Percentiles rank a stretch among this genome's conserved stretches.
These are phyloP conservation scores for Sabuloglossum arenarium DNA, from an alignment of 495 filamentous ascomycete species.

Conservation along the genomic window DNA sequence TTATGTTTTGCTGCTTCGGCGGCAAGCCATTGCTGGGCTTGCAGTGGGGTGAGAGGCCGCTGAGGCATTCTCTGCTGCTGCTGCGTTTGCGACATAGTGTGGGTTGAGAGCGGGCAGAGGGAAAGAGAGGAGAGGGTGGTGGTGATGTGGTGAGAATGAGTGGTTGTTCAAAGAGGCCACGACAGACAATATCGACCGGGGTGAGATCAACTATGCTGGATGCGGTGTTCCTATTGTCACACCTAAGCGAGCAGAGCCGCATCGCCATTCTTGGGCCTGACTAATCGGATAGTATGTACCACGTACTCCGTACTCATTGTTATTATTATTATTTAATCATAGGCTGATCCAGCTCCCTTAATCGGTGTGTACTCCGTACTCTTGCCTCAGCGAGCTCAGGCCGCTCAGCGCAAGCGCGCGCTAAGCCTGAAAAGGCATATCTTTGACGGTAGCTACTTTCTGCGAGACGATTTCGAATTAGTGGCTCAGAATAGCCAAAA, in stretches of 20 bases:
- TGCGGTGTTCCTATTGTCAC: neutral
- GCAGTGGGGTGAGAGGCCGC: neutral
- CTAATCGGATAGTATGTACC: no score
- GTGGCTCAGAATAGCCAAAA: no score
- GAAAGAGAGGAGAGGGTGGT: neutral
- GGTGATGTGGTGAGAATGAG: neutral
- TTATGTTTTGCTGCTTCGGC: constrained; percentile 44
- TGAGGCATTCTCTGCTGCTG: neutral
- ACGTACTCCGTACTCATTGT: no score
- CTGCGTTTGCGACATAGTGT: neutral
- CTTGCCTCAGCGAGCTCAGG: no score
- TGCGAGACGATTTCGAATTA: no score
- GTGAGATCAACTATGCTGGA: neutral
- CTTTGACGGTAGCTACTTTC: no score
- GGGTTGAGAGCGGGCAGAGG: neutral
- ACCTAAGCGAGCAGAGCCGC: neutral
- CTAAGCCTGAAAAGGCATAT: no score
- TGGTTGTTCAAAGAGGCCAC: constrained; percentile 4
- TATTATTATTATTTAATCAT: no score
- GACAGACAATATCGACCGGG: constrained; percentile 1
- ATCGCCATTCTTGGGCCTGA: neutral
- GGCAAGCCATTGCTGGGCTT: constrained; percentile 50
- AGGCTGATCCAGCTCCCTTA: no score
- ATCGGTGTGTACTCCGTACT: no score
- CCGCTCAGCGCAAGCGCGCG: no score